A percentile compares a stretch with the other conserved stretches of the same genome.
phyloP scores from a whole-genome alignment of 208 protist genomes.

The Crithidia fasciculata region DNA sequence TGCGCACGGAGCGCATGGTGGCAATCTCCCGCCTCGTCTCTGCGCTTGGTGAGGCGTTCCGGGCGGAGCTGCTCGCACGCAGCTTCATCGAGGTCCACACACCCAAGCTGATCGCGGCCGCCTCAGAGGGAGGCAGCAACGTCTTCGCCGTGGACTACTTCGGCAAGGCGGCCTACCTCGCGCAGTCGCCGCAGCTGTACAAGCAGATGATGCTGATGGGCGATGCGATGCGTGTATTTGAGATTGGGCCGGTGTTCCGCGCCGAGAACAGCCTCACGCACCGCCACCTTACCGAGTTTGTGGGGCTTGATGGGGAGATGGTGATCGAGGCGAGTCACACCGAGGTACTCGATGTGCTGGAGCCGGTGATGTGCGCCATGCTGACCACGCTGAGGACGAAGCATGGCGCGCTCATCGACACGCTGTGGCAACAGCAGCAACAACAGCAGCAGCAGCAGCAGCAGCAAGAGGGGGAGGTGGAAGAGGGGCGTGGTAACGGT shows the following conservation, averaged over 20 bases:
- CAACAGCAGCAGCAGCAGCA: not conserved
- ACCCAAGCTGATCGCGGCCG: slow-evolving; percentile 97
- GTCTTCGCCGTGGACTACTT: slow-evolving; percentile 89
- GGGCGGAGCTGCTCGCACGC: slow-evolving; percentile 75
- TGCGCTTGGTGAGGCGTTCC: slow-evolving; percentile 84
- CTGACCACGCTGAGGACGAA: slow-evolving; percentile 82
- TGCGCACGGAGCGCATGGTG: slow-evolving; percentile 94
- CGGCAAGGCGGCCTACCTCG: slow-evolving; percentile 89
- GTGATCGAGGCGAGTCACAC: slow-evolving; percentile 96
- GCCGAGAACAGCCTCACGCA: slow-evolving; percentile 98
- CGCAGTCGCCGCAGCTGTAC: slow-evolving; percentile 99
- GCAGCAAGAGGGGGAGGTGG: not conserved
- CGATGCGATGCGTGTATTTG: slow-evolving; percentile 94
- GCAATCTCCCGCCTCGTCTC: slow-evolving; percentile 94
- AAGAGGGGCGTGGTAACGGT: not conserved
- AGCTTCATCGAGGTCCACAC: slow-evolving; percentile 98
- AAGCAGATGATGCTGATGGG: slow-evolving; percentile 98
- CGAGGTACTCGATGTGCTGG: slow-evolving; percentile 97
- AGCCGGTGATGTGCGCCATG: slow-evolving; percentile 93
- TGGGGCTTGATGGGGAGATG: slow-evolving; percentile 99
- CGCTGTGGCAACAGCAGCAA: slow-evolving; percentile 20
- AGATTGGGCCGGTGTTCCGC: slow-evolving; percentile 97
- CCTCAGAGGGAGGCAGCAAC: slow-evolving; percentile 92
- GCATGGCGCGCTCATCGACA: slow-evolving; percentile 16
- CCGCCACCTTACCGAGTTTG: slow-evolving; percentile 99